Evolutionary conservation across 2,329 filamentous ascomycete genomes (phyloP).

Genomic region (Curvularia eragrostidis): DNA sequence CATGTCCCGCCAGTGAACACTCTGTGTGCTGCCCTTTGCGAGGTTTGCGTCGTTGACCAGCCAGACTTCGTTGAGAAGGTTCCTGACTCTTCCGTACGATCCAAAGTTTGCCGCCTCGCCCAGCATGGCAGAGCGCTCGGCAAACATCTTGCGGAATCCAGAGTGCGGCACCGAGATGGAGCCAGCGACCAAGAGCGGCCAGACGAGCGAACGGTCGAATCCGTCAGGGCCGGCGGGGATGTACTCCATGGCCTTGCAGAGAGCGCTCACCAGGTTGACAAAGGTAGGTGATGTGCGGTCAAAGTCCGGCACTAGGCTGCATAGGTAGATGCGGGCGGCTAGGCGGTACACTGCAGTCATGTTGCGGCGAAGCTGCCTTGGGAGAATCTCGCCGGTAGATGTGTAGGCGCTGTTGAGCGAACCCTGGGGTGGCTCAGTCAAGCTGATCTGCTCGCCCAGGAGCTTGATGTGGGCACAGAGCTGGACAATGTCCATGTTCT

Average conservation of each 20-base stretch:
- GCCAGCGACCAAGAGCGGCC: conserved; percentile 90
- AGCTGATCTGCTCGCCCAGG: conserved; percentile 84
- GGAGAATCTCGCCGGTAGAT: conserved; percentile 74
- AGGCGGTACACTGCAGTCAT: conserved; percentile 91
- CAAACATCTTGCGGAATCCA: conserved; percentile 77
- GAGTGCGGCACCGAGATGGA: conserved; percentile 76
- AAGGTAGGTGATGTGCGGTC: conserved; percentile 76
- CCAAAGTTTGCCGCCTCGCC: conserved; percentile 81
- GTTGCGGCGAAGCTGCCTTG: conserved; percentile 84
- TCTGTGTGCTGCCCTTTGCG: conserved; percentile 60
- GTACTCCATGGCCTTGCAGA: conserved; percentile 76
- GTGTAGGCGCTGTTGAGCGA: conserved; percentile 61
- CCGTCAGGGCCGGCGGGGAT: conserved; percentile 83
- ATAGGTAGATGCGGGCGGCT: conserved; percentile 94
- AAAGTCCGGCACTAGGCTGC: conserved; percentile 90
- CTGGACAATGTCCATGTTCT: conserved; percentile 78
- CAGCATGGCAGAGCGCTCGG: conserved; percentile 74
- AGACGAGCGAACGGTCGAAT: conserved; percentile 88
- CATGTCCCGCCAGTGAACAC: conserved; percentile 92
- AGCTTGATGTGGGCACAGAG: conserved; percentile 88
- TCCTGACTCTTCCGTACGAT: conserved; percentile 82
- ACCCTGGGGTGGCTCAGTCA: conserved; percentile 69
- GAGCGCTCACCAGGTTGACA: conserved; percentile 76
- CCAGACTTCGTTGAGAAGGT: conserved; percentile 85
- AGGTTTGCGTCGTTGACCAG: conserved; percentile 69